Evolutionary conservation across 805 yeast species (phyloP), one percentile per base, ranked within the genome.

Genomic region (Cyberlindnera bimundalis): DNA sequence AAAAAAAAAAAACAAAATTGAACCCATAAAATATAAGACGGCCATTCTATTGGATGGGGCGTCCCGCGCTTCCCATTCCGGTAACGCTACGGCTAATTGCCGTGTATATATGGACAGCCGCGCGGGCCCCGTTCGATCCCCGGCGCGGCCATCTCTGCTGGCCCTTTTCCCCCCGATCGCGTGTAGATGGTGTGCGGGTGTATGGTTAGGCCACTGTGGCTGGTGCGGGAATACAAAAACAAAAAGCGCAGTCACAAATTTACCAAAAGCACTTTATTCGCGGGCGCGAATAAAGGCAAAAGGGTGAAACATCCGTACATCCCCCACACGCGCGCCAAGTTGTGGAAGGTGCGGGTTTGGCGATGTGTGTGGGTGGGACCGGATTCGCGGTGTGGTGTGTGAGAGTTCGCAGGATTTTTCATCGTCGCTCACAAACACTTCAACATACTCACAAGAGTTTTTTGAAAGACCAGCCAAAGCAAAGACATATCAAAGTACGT

Each of bases 41-140:
- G 38, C 33, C 43, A 26, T 53, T 42, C 48, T 40, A 53, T 53
- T 53, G 58, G 55, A 43, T 44, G 29, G 12, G 23, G 7, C 35
- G 46, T 7, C 21, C n/a, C n/a, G 19, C 52, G 43, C 45, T 51
- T 18, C 58, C 55, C 7, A 6, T 39, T 38, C n/a, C 4, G 50
- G 56, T 7, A 37, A 12, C 23, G 1, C 7, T 11, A 19, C 13
- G 26, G 7, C 28, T 43, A 29, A 35, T 43, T 35, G 13, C 11
- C 4, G 18, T n/a, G 23, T 34, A 42, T 24, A 12, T 32, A 21
- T 21, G 8, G 9, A 32, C 5, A 14, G 14, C 24, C n/a, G 8
- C 3, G 6, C 10, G 23, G 5, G 8, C n/a, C 16, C n/a, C 19
- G 35, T 32, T 32, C 35, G 35, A 23, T 23, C 20, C 28, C n/a